These are phyloP conservation scores for Pyrus hybrid DNA, from an alignment of 331 rosid genomes.

Conservation along the genomic window DNA sequence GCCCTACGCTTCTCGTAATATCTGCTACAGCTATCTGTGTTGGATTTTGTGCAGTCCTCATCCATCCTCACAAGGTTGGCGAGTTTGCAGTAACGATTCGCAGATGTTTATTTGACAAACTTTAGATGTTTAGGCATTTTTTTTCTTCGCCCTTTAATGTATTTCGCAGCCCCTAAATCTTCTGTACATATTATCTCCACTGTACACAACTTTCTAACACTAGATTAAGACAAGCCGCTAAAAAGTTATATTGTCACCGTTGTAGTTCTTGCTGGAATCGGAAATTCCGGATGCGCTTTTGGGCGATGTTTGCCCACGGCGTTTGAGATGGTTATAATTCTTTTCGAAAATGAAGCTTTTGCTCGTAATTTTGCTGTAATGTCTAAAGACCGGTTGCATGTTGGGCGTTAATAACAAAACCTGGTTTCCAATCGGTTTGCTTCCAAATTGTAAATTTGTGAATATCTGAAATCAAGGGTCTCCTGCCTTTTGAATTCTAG, in stretches of 20 bases:
- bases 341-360: not conserved
- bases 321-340: not conserved
- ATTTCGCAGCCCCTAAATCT: not conserved
- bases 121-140: not conserved
- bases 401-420: not conserved
- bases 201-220: slow-evolving; percentile 29
- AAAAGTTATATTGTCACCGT: not conserved
- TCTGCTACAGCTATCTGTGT: slow-evolving; percentile 58
- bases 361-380: not conserved
- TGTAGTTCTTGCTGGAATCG: not conserved
- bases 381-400: not conserved
- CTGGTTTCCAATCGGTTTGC: slow-evolving; percentile 3
- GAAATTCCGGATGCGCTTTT: not conserved
- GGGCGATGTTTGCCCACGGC: not conserved
- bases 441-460: not conserved
- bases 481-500: not conserved
- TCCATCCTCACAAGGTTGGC: slow-evolving; percentile 69
- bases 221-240: slow-evolving; percentile 10
- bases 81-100: slow-evolving; percentile 72
- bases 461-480: not conserved
- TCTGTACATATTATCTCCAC: slow-evolving; percentile 33
- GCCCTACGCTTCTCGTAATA: slow-evolving; percentile 45
- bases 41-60: slow-evolving; percentile 59
- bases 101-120: slow-evolving; percentile 58
- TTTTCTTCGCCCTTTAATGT: not conserved